phyloP scores from a whole-genome alignment of 1,284 basidiomycete genomes.

The Uromyces viciae-fabae region DNA sequence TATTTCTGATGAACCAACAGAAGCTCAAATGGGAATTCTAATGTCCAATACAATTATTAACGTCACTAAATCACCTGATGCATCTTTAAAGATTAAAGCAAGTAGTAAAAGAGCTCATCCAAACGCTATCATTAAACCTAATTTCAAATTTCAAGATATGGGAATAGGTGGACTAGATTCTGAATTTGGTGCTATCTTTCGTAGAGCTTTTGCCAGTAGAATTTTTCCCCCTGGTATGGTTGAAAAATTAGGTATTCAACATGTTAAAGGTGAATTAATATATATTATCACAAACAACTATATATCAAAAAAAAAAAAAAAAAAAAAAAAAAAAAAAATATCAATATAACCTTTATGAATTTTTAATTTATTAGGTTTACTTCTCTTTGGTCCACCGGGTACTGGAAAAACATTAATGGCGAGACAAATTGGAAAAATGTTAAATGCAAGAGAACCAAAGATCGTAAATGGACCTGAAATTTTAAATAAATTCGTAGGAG shows the following conservation, averaged over 20 bases:
- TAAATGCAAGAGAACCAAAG: constrained; percentile 96
- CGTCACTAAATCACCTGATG: constrained; percentile 76
- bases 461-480: constrained; percentile 98
- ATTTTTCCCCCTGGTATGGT: constrained; percentile 96
- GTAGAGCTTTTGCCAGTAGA: constrained; percentile 94
- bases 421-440: constrained; percentile 97
- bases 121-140: constrained; percentile 92
- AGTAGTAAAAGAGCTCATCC: constrained; percentile 83
- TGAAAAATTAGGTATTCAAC: constrained; percentile 96
- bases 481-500: constrained; percentile 94
- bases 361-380: constrained; percentile 70
- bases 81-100: constrained; percentile 82
- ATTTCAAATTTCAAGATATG: constrained; percentile 99
- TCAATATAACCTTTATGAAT: not conserved
- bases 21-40: constrained; percentile 65
- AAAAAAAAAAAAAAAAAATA: no score
- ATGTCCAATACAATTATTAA: constrained; percentile 88
- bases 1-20: constrained; percentile 61
- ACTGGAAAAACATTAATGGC: constrained; percentile 99
- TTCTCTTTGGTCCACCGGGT: constrained; percentile 92
- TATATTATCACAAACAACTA: no score
- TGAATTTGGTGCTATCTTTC: constrained; percentile 95
- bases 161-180: constrained; percentile 95
- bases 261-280: constrained; percentile 74
- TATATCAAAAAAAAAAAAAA: no score